Evolutionary conservation across 176 grass and related monocot genomes (phyloP).

Genomic region (Carex pumila): DNA sequence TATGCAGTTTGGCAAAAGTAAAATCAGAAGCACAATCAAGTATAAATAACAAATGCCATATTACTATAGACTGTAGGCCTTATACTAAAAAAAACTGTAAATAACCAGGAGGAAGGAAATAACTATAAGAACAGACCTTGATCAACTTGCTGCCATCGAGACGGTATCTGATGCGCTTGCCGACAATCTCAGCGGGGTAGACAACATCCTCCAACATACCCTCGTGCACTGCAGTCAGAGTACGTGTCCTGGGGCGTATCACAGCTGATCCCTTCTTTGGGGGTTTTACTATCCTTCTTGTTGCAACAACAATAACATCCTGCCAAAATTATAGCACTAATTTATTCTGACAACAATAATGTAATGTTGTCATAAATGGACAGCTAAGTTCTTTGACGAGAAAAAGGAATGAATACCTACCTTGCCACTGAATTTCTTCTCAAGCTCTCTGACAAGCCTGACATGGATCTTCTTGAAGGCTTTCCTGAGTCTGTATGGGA

Average conservation of each 20-base stretch:
- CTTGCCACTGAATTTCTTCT: slow-evolving; percentile 99
- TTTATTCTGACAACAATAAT: background rate
- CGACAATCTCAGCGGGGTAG: slow-evolving; percentile 56
- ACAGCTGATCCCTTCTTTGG: slow-evolving; percentile 93
- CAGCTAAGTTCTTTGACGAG: background rate
- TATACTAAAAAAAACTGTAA: background rate
- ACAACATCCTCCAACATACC: slow-evolving; percentile 76
- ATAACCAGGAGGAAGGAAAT: background rate
- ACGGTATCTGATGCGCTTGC: slow-evolving; percentile 77
- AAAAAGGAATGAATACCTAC: slow-evolving; percentile 16
- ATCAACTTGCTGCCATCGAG: slow-evolving; percentile 40
- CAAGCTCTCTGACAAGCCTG: slow-evolving; percentile 85
- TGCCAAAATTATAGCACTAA: background rate
- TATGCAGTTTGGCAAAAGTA: too few species aligned
- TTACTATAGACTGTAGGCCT: too few species aligned
- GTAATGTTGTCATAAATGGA: too few species aligned
- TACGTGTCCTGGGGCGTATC: slow-evolving; percentile 58
- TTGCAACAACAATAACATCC: slow-evolving; percentile 12
- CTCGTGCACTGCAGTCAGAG: slow-evolving; percentile 83
- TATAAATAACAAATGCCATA: background rate
- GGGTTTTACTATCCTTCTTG: slow-evolving; percentile 63
- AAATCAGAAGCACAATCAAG: too few species aligned
- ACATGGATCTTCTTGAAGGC: slow-evolving; percentile 82
- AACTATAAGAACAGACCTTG: background rate
- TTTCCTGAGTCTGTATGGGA: slow-evolving; percentile 79